phyloP scores from a whole-genome alignment of 2,329 filamentous ascomycete species.

The Bipolaris victoriae region DNA sequence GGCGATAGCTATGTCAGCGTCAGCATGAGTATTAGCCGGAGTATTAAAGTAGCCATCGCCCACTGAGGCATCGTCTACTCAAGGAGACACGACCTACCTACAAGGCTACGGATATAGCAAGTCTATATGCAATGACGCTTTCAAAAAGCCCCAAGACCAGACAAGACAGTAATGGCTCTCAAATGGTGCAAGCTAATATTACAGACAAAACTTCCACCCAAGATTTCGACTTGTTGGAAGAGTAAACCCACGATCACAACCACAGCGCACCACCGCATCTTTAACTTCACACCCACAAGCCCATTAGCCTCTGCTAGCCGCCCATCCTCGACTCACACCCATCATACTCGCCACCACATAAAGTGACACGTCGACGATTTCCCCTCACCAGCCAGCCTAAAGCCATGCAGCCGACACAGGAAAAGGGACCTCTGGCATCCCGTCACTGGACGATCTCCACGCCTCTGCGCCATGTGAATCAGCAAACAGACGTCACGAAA shows the following conservation, averaged over 20 bases:
- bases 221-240: background rate
- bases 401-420: background rate
- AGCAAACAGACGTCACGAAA: background rate
- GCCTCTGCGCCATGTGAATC: background rate
- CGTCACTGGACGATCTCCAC: background rate
- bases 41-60: background rate
- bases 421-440: background rate
- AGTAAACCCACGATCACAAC: background rate
- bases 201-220: background rate
- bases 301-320: background rate
- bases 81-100: background rate
- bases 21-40: background rate
- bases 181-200: slow-evolving; percentile 8
- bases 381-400: background rate
- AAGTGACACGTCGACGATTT: background rate
- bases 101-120: background rate
- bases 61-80: background rate
- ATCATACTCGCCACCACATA: background rate
- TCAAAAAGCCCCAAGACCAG: background rate
- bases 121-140: background rate
- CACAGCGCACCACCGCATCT: background rate
- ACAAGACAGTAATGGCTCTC: background rate
- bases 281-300: background rate
- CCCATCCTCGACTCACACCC: background rate
- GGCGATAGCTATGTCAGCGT: background rate